A percentile compares a stretch with the other conserved stretches of the same genome.
phyloP scores from a whole-genome alignment of 1,139 yeast species.

The Blastobotrys malaysiensis region DNA sequence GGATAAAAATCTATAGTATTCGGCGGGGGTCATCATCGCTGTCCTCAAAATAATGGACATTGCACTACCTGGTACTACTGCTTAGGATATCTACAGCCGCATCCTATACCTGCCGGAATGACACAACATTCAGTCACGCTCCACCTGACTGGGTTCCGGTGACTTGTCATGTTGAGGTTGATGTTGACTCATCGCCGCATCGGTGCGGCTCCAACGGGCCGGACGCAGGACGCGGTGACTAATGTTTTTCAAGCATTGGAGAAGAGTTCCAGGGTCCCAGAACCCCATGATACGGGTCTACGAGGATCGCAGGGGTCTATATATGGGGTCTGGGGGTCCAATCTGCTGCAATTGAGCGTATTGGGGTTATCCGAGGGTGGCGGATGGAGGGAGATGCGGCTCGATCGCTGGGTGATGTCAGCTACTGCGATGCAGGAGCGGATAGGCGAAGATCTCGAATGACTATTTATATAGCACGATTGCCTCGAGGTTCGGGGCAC shows the following conservation, averaged over 20 bases:
- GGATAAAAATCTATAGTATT: too few relatives aligned
- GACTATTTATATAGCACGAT: neutral
- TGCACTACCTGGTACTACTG: too few relatives aligned
- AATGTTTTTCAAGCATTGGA: neutral
- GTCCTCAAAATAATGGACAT: too few relatives aligned
- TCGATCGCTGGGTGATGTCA: neutral
- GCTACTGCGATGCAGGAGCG: neutral
- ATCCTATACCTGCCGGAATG: neutral
- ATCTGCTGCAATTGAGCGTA: neutral
- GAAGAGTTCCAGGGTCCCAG: neutral
- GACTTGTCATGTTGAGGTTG: neutral
- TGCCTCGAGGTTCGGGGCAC: neutral
- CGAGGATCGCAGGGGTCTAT: neutral
- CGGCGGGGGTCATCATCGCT: too few relatives aligned
- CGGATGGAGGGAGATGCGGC: neutral
- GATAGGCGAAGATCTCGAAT: neutral
- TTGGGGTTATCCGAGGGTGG: neutral
- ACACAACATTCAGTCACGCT: neutral
- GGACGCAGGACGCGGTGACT: neutral
- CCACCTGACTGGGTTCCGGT: neutral
- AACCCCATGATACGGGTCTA: neutral
- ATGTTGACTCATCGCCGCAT: neutral
- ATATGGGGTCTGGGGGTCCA: neutral
- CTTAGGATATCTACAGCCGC: too few relatives aligned
- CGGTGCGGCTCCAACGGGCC: neutral